A percentile compares a stretch with the other conserved stretches of the same genome.
phyloP scores from a whole-genome alignment of 78 protist species.

The Dictyostelium intermedium region DNA sequence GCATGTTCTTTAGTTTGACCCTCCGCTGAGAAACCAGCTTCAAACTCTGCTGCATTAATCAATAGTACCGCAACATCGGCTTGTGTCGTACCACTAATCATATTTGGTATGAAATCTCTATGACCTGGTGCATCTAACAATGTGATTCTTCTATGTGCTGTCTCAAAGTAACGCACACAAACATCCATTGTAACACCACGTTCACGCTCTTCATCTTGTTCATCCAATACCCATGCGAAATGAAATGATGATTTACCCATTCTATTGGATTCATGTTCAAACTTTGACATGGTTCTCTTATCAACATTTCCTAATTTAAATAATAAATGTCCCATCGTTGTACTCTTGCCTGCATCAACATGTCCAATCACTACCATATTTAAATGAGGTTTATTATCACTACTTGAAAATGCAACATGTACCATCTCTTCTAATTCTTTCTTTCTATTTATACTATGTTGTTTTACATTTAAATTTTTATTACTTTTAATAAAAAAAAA shows the following conservation, averaged over 20 bases:
- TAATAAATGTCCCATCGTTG: constrained; percentile 96
- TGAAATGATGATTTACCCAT: constrained; percentile 96
- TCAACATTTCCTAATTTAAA: constrained; percentile 80
- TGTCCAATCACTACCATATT: constrained; percentile 91
- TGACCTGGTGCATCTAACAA: constrained; percentile 99
- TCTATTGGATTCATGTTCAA: constrained; percentile 87
- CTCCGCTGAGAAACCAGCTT: constrained; percentile 92
- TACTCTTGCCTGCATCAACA: constrained; percentile 95
- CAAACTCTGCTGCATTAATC: constrained; percentile 94
- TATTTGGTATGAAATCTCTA: constrained; percentile 96
- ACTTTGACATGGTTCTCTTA: constrained; percentile 86
- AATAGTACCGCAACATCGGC: constrained; percentile 97
- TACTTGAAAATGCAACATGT: constrained; percentile 28
- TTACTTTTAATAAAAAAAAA: background rate
- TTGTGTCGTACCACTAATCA: constrained; percentile 96
- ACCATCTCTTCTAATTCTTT: constrained; percentile 75
- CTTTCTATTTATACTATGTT: constrained; percentile 42
- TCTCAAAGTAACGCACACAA: constrained; percentile 84
- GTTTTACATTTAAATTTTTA: constrained; percentile 51
- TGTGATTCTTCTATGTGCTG: constrained; percentile 84
- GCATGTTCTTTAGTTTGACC: constrained; percentile 98
- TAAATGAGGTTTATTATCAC: constrained; percentile 61
- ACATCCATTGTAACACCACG: constrained; percentile 98
- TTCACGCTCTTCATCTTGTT: constrained; percentile 83
- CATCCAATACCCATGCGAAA: constrained; percentile 99